These are phyloP conservation scores for Lentinus brumalis DNA, from an alignment of 768 basidiomycete genomes.

Conservation along the genomic window DNA sequence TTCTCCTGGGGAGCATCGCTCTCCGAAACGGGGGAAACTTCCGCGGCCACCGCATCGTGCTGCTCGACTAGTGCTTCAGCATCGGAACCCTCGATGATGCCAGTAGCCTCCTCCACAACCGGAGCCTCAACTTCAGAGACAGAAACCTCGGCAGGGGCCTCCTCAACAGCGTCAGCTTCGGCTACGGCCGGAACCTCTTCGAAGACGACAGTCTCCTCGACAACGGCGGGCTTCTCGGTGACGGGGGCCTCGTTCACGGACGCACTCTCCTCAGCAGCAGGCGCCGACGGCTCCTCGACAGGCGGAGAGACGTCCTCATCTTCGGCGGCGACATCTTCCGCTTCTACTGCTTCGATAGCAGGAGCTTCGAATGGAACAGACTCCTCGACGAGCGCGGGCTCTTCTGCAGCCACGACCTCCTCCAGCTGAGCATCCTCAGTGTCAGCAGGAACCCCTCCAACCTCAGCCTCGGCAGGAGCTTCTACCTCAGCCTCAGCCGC, in stretches of 20 bases:
- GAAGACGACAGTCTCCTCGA: not conserved
- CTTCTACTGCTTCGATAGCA: not conserved
- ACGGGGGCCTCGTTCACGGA: not conserved
- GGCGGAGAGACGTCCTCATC: too few relatives aligned
- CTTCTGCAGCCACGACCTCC: not conserved
- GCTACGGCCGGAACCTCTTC: not conserved
- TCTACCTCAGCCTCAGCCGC: not conserved
- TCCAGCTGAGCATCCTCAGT: not conserved
- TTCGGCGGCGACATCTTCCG: not conserved
- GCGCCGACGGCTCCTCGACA: too few relatives aligned
- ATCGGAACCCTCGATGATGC: too few relatives aligned
- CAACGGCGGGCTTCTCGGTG: not conserved
- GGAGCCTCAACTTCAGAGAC: not conserved
- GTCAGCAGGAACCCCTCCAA: not conserved
- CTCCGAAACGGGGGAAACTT: not conserved
- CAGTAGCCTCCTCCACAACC: not conserved
- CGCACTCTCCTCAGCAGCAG: too few relatives aligned
- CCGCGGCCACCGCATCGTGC: not conserved
- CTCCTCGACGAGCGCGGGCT: not conserved
- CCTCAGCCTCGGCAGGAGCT: not conserved
- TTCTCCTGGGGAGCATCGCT: not conserved
- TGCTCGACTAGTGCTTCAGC: slow-evolving; percentile 2
- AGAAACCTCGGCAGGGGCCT: not conserved
- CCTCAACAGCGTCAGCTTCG: not conserved
- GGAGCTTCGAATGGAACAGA: too few relatives aligned